Base-by-base conservation (phyloP, 2,329 filamentous ascomycete genomes). In the Cercospora berteroae region DNA sequence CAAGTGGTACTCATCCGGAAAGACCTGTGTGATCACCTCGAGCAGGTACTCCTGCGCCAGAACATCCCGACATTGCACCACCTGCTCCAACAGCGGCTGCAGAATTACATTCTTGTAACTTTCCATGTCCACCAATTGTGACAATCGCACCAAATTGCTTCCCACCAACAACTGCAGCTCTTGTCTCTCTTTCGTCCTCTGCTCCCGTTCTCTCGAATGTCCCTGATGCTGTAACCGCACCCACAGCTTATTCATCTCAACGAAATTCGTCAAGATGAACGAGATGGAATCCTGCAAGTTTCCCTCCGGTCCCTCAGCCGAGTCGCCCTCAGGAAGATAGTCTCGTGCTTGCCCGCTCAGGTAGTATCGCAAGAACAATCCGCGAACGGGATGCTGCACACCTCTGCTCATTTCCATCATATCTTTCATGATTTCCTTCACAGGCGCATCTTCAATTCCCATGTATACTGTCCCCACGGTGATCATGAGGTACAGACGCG, bases 401-500 rank as follows among this genome's bases (percentile, higher is more conserved):
- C 95, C 95, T 70, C 95, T 88, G 81, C 93, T 98, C 95, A 99
- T 99, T 81, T 99, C 95, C 95, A 99, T 99, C 95, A 99, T 99
- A 80, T 99, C 95, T 82, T 99, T 99, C 95, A 99, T 99, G 70
- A 99, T 93, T 83, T 99, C 95, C 82, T 99, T 99, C 73, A 99
- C 95, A 0, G 95, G 95, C 67, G 96, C 95, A 85, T 98, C 95
- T 76, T 95, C 91, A 77, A 99, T 96, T 27, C 92, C 90, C 95
- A 99, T 99, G 84, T 99, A 99, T 59, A 97, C 96, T 2, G 95
- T 99, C 67, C 95, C 95, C 44, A 99, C 96, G 0, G 96, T 99
- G 77, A 99, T 95, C 96, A 99, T 99, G 68, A 99, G 89, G 79
- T 99, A 99, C 70, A 99, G 84, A 72, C 95, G 89, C 25, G 95